phyloP scores from a whole-genome alignment of 352 stramenopile species.

The Globisporangium recalcitrans region DNA sequence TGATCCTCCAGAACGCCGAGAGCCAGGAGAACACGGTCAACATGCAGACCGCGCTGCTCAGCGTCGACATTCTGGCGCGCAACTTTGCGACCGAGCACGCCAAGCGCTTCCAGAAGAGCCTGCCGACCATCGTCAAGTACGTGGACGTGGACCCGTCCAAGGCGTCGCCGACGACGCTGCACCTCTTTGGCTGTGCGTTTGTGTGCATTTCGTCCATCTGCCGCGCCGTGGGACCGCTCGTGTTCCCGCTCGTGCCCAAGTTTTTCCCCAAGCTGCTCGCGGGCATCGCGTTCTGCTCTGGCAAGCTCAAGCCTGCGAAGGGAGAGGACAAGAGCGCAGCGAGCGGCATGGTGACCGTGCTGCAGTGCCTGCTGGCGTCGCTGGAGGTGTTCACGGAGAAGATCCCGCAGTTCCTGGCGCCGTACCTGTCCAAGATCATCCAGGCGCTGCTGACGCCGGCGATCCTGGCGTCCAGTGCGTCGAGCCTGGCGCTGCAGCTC shows the following conservation, averaged over 20 bases:
- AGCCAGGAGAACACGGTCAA: conserved; percentile 62
- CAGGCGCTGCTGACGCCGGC: conserved; percentile 54
- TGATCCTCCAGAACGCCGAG: conserved; percentile 62
- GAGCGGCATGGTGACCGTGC: conserved; percentile 41
- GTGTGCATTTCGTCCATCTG: conserved; percentile 79
- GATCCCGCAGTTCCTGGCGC: conserved; percentile 76
- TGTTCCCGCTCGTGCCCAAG: conserved; percentile 78
- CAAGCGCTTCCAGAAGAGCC: conserved; percentile 66
- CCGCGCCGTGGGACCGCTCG: conserved; percentile 53
- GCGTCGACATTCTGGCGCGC: conserved; percentile 77
- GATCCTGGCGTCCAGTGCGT: conserved; percentile 26
- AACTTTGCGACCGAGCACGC: conserved; percentile 70
- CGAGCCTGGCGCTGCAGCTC: conserved; percentile 36
- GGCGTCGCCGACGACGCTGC: conserved; percentile 45
- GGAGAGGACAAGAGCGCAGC: conserved; percentile 19
- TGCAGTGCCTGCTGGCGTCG: conserved; percentile 69
- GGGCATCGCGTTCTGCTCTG: conserved; percentile 52
- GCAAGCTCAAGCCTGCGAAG: conserved; percentile 20
- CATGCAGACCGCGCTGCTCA: conserved; percentile 79
- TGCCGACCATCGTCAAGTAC: conserved; percentile 76
- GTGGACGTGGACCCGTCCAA: conserved; percentile 48
- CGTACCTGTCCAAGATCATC: conserved; percentile 64
- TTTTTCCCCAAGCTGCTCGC: conserved; percentile 77
- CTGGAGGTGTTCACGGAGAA: conserved; percentile 81
- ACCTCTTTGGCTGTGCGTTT: conserved; percentile 79